Percentiles rank a stretch among this genome's conserved stretches.
Conservation (phyloP, 2,329 filamentous ascomycete species). For the Cladosporium sp. region DNA sequence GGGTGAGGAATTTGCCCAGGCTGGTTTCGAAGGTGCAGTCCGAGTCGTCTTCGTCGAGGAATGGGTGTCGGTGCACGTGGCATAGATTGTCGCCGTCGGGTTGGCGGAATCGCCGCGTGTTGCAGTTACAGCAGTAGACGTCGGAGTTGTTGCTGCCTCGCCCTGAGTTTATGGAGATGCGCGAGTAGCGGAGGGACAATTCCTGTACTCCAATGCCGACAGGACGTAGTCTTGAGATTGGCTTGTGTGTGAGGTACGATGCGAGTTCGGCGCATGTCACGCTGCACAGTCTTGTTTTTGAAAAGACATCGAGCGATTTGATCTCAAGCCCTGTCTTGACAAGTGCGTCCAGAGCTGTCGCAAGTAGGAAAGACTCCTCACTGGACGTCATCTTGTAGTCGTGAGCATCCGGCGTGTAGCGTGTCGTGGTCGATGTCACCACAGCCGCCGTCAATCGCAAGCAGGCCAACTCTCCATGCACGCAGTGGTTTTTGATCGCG, state of each 20-base stretch:
- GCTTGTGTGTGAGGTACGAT: not conserved
- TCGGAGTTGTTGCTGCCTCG: not conserved
- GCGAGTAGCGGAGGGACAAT: not conserved
- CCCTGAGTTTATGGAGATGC: not conserved
- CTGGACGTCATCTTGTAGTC: not conserved
- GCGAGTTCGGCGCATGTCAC: not conserved
- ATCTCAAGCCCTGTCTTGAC: not conserved
- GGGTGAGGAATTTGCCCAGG: not conserved
- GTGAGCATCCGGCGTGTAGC: not conserved
- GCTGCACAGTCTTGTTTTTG: not conserved
- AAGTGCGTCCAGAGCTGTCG: not conserved
- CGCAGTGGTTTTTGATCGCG: not conserved
- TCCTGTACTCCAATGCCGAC: not conserved
- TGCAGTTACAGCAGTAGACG: not conserved
- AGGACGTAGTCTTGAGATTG: not conserved
- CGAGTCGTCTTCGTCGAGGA: conserved; percentile 2
- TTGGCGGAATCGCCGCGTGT: not conserved
- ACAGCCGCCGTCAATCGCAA: not conserved
- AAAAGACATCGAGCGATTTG: not conserved
- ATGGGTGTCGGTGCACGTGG: not conserved
- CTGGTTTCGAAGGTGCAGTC: not conserved
- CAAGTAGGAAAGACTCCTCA: not conserved
- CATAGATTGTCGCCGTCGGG: not conserved
- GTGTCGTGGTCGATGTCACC: not conserved
- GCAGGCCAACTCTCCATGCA: not conserved